A percentile compares a stretch with the other conserved stretches of the same genome.
Evolutionary conservation across 2,329 filamentous ascomycete species (phyloP).

Genomic region (Allantophomopsis lycopodina): DNA sequence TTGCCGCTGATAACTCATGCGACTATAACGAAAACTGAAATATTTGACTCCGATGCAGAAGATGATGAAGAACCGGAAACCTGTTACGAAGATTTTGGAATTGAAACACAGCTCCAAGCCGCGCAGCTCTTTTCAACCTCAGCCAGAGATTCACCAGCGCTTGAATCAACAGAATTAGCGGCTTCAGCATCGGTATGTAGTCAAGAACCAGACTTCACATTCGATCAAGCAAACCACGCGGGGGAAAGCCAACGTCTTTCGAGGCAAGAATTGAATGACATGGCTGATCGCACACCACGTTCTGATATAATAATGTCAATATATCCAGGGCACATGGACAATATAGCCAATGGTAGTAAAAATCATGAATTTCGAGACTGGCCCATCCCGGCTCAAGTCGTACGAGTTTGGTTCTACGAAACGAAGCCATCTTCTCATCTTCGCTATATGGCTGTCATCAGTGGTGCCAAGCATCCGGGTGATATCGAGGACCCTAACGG

Average conservation of each 20-base stretch:
- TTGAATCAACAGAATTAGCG: not conserved
- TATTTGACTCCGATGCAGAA: conserved; percentile 13
- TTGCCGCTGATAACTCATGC: not conserved
- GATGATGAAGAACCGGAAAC: conserved; percentile 11
- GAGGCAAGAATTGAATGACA: conserved; percentile 29
- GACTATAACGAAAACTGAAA: conserved; percentile 7
- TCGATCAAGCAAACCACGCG: not conserved
- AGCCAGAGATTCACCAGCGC: not conserved
- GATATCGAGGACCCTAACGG: conserved; percentile 30
- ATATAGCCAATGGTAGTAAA: conserved; percentile 33
- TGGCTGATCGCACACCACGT: conserved; percentile 32
- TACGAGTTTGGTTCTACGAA: conserved; percentile 49
- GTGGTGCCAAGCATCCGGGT: conserved; percentile 29
- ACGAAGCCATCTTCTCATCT: conserved; percentile 31
- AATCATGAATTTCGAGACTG: conserved; percentile 42
- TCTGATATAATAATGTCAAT: conserved; percentile 42
- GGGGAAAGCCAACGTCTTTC: conserved; percentile 36
- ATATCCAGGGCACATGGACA: conserved; percentile 27
- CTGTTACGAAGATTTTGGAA: conserved; percentile 14
- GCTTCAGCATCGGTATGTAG: not conserved
- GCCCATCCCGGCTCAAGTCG: conserved; percentile 37
- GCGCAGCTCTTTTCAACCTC: not conserved
- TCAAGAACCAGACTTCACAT: conserved; percentile 2
- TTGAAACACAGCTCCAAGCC: conserved; percentile 6
- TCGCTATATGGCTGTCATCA: conserved; percentile 44